Percentiles rank a stretch among this genome's conserved stretches.
Conservation (phyloP, 2,329 filamentous ascomycete genomes). For the Blumeriella jaapii region DNA sequence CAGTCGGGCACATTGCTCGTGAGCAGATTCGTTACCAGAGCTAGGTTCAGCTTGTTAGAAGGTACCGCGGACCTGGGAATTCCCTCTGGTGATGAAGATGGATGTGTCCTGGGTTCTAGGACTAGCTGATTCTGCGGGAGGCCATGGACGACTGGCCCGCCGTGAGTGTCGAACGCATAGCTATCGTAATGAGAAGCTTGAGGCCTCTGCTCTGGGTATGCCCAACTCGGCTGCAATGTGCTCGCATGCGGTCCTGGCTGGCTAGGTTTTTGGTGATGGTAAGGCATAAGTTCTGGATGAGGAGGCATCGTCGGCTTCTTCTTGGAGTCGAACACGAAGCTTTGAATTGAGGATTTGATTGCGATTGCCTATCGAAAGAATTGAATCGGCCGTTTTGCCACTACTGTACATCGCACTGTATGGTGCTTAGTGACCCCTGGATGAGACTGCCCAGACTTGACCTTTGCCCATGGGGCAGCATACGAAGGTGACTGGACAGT, state of each 20-base stretch:
- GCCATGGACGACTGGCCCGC: slow-evolving; percentile 14
- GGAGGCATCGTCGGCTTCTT: slow-evolving; percentile 14
- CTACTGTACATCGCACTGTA: no score
- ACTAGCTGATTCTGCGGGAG: slow-evolving; percentile 15
- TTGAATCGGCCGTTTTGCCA: no score
- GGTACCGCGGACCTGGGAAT: slow-evolving; percentile 7
- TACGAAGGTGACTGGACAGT: no score
- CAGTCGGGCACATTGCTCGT: slow-evolving; percentile 28
- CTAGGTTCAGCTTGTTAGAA: slow-evolving; percentile 18
- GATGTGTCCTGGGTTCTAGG: slow-evolving; percentile 12
- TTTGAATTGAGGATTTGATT: no score
- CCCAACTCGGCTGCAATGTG: slow-evolving; percentile 9
- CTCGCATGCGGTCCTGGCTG: slow-evolving; percentile 6
- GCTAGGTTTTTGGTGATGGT: slow-evolving; percentile 3
- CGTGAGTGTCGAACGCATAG: slow-evolving; percentile 7
- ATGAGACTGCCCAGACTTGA: no score
- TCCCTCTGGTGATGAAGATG: slow-evolving; percentile 14
- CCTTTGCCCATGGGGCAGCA: no score
- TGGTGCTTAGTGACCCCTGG: no score
- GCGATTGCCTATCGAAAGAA: no score
- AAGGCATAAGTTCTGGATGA: slow-evolving; percentile 5
- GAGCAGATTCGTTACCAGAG: slow-evolving; percentile 27
- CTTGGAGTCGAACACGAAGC: no score
- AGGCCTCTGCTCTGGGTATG: slow-evolving; percentile 10
- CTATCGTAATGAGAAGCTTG: slow-evolving; percentile 8